Percentiles rank a stretch among this genome's conserved stretches.
Conservation (phyloP, 2,329 filamentous ascomycete genomes). For the Eurotiales sp. region DNA sequence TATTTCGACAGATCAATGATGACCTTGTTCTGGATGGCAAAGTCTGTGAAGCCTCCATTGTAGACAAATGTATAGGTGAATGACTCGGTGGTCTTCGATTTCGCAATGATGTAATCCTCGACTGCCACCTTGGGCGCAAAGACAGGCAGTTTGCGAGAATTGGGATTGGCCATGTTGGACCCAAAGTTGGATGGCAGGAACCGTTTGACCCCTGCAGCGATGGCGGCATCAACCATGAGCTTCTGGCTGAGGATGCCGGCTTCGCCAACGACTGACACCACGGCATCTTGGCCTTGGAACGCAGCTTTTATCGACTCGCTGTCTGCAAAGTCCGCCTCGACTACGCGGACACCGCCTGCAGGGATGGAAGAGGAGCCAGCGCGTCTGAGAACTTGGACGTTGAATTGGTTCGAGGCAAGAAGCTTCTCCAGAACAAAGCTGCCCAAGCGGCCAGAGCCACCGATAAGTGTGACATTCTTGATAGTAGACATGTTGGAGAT, state of each 20-base stretch:
- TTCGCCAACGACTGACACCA: slow-evolving; percentile 20
- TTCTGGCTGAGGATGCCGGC: slow-evolving; percentile 41
- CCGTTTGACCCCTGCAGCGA: slow-evolving; percentile 57
- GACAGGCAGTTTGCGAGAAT: slow-evolving; percentile 2
- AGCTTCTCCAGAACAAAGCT: slow-evolving; percentile 37
- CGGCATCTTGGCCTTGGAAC: slow-evolving; percentile 19
- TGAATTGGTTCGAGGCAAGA: slow-evolving; percentile 43
- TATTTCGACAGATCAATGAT: slow-evolving; percentile 23
- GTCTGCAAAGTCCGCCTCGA: slow-evolving; percentile 48
- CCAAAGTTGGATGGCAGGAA: slow-evolving; percentile 14
- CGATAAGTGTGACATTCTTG: slow-evolving; percentile 13
- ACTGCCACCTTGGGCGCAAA: slow-evolving; percentile 1
- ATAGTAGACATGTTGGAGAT: slow-evolving; percentile 9
- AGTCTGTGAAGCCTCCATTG: slow-evolving; percentile 5
- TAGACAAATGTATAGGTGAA: slow-evolving; percentile 9
- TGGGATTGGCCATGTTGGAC: slow-evolving; percentile 12
- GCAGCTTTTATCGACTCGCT: slow-evolving; percentile 24
- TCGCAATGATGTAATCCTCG: slow-evolving; percentile 9
- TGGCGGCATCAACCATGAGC: slow-evolving; percentile 55
- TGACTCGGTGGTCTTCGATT: slow-evolving; percentile 9
- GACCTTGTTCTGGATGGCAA: slow-evolving; percentile 16
- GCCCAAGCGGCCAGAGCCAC: slow-evolving; percentile 8
- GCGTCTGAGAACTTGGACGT: slow-evolving; percentile 55
- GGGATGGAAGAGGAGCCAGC: slow-evolving; percentile 36
- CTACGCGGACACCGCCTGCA: slow-evolving; percentile 38